phyloP scores from a whole-genome alignment of 73 alveolate species.

The Paramecium primaurelia region DNA sequence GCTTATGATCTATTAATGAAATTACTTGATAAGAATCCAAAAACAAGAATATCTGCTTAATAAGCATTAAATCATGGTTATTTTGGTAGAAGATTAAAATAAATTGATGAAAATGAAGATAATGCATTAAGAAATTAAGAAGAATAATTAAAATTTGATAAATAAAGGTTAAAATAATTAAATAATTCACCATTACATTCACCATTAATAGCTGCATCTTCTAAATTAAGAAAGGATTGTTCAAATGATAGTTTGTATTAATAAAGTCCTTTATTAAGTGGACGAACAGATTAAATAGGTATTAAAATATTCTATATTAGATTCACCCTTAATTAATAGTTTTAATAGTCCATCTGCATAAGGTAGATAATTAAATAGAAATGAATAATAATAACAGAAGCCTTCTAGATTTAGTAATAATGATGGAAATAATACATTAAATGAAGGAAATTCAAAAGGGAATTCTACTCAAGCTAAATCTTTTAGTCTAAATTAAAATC shows the following conservation, averaged over 20 bases:
- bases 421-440: neutral
- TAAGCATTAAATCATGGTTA: constrained; percentile 73
- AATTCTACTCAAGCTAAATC: neutral
- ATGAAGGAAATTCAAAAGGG: neutral
- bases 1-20: constrained; percentile 63
- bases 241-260: neutral
- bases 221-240: neutral
- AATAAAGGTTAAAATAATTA: neutral
- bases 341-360: constrained; percentile 13
- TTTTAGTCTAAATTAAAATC: neutral
- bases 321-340: neutral
- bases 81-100: constrained; percentile 33
- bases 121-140: neutral
- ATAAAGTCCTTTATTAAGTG: neutral
- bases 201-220: neutral
- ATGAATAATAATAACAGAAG: neutral
- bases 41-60: constrained; percentile 76
- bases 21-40: constrained; percentile 77
- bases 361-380: neutral
- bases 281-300: neutral
- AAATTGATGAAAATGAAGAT: neutral
- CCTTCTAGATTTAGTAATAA: neutral
- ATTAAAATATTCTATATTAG: neutral
- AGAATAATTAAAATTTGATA: constrained; percentile 34
- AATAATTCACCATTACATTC: constrained; percentile 10